Evolutionary conservation across 1,284 basidiomycete genomes (phyloP).

Genomic region (Trametes pubescens): DNA sequence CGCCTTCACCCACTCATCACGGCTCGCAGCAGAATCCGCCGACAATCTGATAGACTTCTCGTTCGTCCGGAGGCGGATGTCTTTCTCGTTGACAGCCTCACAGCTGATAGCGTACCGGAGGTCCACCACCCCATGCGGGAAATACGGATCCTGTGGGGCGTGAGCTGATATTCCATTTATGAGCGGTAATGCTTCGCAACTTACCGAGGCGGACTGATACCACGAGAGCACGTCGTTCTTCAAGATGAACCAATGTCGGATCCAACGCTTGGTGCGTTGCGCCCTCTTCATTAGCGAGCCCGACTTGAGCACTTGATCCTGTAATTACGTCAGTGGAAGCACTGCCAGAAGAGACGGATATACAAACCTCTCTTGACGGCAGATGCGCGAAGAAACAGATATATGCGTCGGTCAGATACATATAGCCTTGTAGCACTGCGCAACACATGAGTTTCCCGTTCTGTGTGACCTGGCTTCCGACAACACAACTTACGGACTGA

Average conservation of each 20-base stretch:
- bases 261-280: slow-evolving; percentile 86
- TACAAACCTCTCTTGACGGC: slow-evolving; percentile 76
- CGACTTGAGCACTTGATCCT: slow-evolving; percentile 90
- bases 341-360: neutral
- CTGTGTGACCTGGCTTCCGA: too few relatives aligned
- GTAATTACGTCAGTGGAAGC: slow-evolving; percentile 21
- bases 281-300: slow-evolving; percentile 87
- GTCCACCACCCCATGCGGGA: slow-evolving; percentile 94
- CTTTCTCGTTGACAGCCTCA: slow-evolving; percentile 77
- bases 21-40: slow-evolving; percentile 81
- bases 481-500: slow-evolving; percentile 77
- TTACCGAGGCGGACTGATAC: slow-evolving; percentile 92
- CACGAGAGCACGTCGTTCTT: slow-evolving; percentile 94
- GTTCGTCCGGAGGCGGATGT: slow-evolving; percentile 82
- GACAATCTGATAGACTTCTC: slow-evolving; percentile 77
- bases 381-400: slow-evolving; percentile 98
- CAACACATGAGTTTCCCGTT: neutral
- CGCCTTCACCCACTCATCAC: slow-evolving; percentile 94
- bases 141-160: slow-evolving; percentile 84
- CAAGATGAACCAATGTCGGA: slow-evolving; percentile 93
- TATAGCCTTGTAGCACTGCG: slow-evolving; percentile 94
- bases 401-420: slow-evolving; percentile 93
- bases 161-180: neutral
- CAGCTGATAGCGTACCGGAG: slow-evolving; percentile 92
- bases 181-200: slow-evolving; percentile 26